Base-by-base conservation (phyloP, 2,329 filamentous ascomycete species). In the Cercospora sesami region DNA sequence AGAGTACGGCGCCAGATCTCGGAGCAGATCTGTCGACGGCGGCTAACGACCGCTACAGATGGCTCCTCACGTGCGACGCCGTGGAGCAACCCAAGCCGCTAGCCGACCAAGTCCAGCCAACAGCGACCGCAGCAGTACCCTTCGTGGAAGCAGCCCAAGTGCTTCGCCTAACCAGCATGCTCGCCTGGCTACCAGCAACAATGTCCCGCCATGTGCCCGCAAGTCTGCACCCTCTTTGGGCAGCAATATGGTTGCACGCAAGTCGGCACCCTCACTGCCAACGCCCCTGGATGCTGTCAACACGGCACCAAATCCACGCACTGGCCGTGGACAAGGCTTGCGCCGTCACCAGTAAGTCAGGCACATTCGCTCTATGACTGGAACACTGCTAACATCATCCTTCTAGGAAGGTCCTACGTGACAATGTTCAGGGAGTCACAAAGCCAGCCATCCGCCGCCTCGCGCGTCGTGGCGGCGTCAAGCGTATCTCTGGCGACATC, bases 391-490 rank as follows among this genome's bases (percentile, higher is more conserved):
- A 42, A 62, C 55, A 18, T 5, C 12, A 36, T 36, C 30, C 18
- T 9, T 7, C 96, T 84, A 91, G 94, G 79, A 97, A 96, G 90
- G 96, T 97, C 86, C 87, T 97, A 82, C 91, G 92, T 83, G 93
- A 97, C 90, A 97, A 96, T 90, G 96, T 97, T 80, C 92, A 96
- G 85, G 93, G 94, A 84, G 95, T 97, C 80, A 97, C 93, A 79
- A 96, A 96, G 90, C 65, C 65, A 1, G 71, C 63, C 58, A 76
- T 75, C 67, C 91, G 93, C 79, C 89, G 91, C 53, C 80, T 94
- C 0, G 91, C 91, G 1, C 86, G 91, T 5, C 87, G 91, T 6
- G 91, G 91, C 1, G 91, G 91, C 0, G 89, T 94, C 0, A 93
- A 93, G 76, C 83, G 91, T 0, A 92, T 94, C 5, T 89, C 88